Base-by-base conservation (phyloP, 345 rosid genomes). In the Hypericum androsaemum region DNA sequence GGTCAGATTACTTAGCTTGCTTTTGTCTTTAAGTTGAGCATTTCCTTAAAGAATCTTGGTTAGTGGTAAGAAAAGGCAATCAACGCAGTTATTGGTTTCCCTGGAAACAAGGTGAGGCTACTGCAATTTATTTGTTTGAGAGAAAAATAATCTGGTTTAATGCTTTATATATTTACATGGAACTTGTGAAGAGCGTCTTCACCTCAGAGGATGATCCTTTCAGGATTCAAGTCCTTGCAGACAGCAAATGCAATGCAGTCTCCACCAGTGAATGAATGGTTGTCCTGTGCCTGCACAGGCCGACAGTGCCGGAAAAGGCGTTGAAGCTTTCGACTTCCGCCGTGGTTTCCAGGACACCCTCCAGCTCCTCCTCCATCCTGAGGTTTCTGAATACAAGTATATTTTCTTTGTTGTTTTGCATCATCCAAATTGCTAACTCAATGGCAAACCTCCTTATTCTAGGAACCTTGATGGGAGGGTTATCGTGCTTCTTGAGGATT, bases 361-460 rank as follows among this genome's bases (percentile, higher is more conserved):
- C 80, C 11, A 83, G 71, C 70, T 73, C 81, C 59, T 54, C 62
- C 68, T 70, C 82, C 77, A 89, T 32, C 12, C 83, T 74, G 52
- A 77, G 54, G 1, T 68, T 67, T 57, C 61, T 69, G 44, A 82
- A 78, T 41, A 60, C 57, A 12, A 11, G 44, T 10, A 65, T 56
- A 54, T 64, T 77, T 37, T 47, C 49, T 37, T 14, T 50, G 58
- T 71, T 72, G 57, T 73, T 75, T 66, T 56, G 71, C 86, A 88
- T 88, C 95, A 88, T 80, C 84, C 87, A 77, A 41, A 80, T 76
- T 40, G 78, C 84, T 63, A 89, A 50, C 76, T 89, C 97, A 43
- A 86, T 70, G 54, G 79, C 66, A 54, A 86, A 86, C 63, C 96
- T 76, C 56, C 97, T 65, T 50, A 84, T 82, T 70, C 94, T 74